Conservation (phyloP, 352 stramenopile genomes). For the Phytophthora kernoviae region DNA sequence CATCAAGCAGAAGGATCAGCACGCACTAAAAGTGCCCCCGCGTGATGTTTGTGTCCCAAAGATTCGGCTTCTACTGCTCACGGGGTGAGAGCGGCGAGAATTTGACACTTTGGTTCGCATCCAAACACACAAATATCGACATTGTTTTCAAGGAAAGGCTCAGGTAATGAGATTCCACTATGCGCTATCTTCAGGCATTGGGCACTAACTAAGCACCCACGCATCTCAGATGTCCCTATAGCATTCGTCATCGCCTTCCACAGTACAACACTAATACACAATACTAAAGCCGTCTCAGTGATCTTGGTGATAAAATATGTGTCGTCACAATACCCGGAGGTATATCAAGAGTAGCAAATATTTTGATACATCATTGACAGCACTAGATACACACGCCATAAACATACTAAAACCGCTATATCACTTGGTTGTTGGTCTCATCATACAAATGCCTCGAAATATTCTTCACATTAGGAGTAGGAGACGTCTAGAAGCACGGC, state of each 20-base stretch:
- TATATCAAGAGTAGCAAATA: slow-evolving; percentile 93
- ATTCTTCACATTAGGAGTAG: slow-evolving; percentile 78
- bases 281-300: slow-evolving; percentile 73
- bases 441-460: slow-evolving; percentile 94
- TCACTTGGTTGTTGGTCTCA: slow-evolving; percentile 55
- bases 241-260: slow-evolving; percentile 83
- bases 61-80: slow-evolving; percentile 89
- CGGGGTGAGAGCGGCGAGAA: slow-evolving; percentile 73
- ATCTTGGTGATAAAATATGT: slow-evolving; percentile 89
- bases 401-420: neutral
- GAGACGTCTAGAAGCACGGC: slow-evolving; percentile 58
- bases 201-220: slow-evolving; percentile 33
- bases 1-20: slow-evolving; percentile 38
- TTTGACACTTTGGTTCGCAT: slow-evolving; percentile 90
- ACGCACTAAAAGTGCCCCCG: slow-evolving; percentile 13
- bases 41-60: slow-evolving; percentile 75
- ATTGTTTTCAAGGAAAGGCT: slow-evolving; percentile 50
- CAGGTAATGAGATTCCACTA: slow-evolving; percentile 93
- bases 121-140: neutral
- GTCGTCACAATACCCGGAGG: slow-evolving; percentile 73
- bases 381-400: slow-evolving; percentile 19
- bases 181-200: slow-evolving; percentile 72
- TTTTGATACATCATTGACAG: slow-evolving; percentile 82
- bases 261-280: slow-evolving; percentile 5
- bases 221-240: slow-evolving; percentile 90